These are phyloP conservation scores for Ensete ventricosum DNA, from an alignment of 176 grass and related monocot genomes.

Conservation along the genomic window DNA sequence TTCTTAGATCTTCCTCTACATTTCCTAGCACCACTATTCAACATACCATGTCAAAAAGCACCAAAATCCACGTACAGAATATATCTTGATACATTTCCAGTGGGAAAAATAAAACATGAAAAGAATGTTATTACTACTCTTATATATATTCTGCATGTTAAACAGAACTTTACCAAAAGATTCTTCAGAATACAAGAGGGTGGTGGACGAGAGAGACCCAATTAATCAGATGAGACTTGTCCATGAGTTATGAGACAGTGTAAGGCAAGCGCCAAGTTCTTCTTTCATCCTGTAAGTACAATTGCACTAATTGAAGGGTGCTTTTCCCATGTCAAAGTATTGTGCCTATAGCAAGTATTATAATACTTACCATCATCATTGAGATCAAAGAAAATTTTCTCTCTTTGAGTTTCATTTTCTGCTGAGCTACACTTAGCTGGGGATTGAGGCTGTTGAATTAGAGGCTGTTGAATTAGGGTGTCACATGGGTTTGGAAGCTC, in stretches of 20 bases:
- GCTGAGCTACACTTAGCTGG: conserved; percentile 13
- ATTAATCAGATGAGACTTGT: not conserved
- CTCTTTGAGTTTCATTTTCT: not conserved
- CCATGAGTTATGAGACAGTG: not conserved
- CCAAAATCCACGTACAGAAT: too few species aligned
- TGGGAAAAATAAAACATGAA: too few species aligned
- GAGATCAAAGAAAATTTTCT: conserved; percentile 28
- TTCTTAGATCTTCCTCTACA: too few species aligned
- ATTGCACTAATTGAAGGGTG: not conserved
- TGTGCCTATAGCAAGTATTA: too few species aligned
- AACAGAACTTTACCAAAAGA: not conserved
- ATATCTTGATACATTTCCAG: too few species aligned
- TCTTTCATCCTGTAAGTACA: not conserved
- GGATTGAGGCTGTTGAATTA: conserved; percentile 10
- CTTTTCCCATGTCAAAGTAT: not conserved
- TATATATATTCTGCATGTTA: too few species aligned
- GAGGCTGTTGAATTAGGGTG: conserved; percentile 5
- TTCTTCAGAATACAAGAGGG: too few species aligned
- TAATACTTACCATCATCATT: conserved; percentile 29
- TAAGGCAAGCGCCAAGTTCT: not conserved
- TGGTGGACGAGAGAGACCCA: too few species aligned
- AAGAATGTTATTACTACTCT: too few species aligned
- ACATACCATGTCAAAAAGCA: too few species aligned
- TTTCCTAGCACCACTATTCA: too few species aligned
- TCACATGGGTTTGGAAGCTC: conserved; percentile 6